These are phyloP conservation scores for Wickerhamiella qilinensis DNA, from an alignment of 805 yeast species.

Conservation along the genomic window DNA sequence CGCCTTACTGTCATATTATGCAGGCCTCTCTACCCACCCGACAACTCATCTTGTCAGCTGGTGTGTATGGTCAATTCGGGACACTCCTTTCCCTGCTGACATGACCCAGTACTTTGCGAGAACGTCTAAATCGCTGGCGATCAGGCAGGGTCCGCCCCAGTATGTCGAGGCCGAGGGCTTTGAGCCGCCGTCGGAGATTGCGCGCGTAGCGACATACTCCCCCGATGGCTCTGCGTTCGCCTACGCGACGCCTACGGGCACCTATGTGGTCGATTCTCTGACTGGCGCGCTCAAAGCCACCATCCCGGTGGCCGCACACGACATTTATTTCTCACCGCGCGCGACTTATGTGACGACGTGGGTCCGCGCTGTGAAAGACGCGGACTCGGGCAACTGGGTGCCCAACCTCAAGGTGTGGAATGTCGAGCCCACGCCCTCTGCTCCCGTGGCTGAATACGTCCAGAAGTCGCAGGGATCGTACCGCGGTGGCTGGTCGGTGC, in stretches of 20 bases:
- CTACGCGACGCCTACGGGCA: constrained; percentile 48
- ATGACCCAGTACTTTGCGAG: constrained; percentile 19
- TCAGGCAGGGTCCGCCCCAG: constrained; percentile 16
- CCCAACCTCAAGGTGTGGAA: constrained; percentile 71
- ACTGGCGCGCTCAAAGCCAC: constrained; percentile 31
- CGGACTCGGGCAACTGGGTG: constrained; percentile 55
- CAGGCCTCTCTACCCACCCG: too few relatives aligned
- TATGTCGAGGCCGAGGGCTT: constrained; percentile 18
- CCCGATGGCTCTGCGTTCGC: constrained; percentile 55
- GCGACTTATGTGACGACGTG: constrained; percentile 75
- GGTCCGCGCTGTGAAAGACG: constrained; percentile 68
- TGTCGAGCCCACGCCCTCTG: constrained; percentile 24
- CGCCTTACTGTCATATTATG: too few relatives aligned
- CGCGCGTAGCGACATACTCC: constrained; percentile 51
- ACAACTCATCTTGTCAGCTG: too few relatives aligned
- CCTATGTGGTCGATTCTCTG: constrained; percentile 41
- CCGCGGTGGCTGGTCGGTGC: constrained; percentile 63
- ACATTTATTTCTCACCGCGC: constrained; percentile 73
- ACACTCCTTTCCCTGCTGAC: background rate
- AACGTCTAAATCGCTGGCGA: constrained; percentile 14
- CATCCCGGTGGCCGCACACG: constrained; percentile 52
- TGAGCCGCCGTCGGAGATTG: constrained; percentile 27
- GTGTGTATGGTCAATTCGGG: too few relatives aligned
- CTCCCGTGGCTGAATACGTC: constrained; percentile 43
- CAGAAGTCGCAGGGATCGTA: constrained; percentile 53